phyloP scores from a whole-genome alignment of 495 filamentous ascomycete genomes.

The Penicillium pulvis region DNA sequence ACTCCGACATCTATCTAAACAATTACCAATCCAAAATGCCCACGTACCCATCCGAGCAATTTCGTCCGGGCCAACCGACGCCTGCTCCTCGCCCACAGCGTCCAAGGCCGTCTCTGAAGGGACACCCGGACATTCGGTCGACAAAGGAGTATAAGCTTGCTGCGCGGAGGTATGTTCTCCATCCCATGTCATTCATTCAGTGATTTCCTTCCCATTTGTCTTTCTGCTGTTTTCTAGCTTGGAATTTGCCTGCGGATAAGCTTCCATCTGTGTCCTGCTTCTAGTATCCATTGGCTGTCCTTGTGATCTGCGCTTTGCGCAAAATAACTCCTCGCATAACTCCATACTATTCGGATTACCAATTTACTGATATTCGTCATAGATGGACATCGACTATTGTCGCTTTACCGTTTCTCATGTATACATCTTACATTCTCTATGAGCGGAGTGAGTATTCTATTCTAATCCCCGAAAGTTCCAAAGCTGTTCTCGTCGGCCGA shows the following conservation, averaged over 20 bases:
- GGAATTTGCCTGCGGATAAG: too few species aligned
- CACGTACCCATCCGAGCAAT: conserved; percentile 9
- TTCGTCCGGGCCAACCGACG: conserved; percentile 3
- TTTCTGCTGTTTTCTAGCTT: neutral
- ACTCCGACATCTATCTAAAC: neutral
- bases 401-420: conserved; percentile 54
- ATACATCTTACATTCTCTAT: conserved; percentile 29
- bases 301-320: neutral
- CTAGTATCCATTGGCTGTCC: neutral
- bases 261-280: neutral
- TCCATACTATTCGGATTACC: neutral
- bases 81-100: conserved; percentile 14
- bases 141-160: conserved; percentile 35
- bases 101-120: conserved; percentile 7
- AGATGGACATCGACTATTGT: conserved; percentile 55
- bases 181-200: neutral
- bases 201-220: neutral
- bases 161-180: conserved; percentile 25
- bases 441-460: conserved; percentile 24
- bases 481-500: neutral
- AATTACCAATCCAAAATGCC: neutral
- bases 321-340: neutral
- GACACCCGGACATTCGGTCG: conserved; percentile 28
- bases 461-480: neutral
- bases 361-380: conserved; percentile 10